Base-by-base conservation (phyloP, 2,329 filamentous ascomycete species). In the Ceratocystis huliohia region DNA sequence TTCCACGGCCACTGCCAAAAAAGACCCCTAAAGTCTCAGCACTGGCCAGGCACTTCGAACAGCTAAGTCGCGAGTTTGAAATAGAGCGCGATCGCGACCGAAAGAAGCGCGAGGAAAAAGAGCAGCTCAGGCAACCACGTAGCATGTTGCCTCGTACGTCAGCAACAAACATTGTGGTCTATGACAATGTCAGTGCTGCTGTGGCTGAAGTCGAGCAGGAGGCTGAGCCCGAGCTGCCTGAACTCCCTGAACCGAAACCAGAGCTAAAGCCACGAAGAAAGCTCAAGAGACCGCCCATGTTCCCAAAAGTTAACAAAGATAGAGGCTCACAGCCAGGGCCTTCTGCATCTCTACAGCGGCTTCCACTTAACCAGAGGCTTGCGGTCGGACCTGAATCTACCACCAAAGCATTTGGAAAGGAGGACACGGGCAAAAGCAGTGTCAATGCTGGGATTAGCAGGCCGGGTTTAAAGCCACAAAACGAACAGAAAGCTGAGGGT, bases 11-110 rank as follows among this genome's bases (percentile, higher is more conserved):
- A 30, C 84, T 96, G 33, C 85, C 88, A 63, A 89, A 86, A 73
- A 86, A 82, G 70, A 82, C 87, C 64, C 84, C 89, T 2, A 89
- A 88, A 71, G 94, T 99, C 1, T 95, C 91, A 7, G 91, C 87
- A n/a, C 80, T 99, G 63, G 91, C 94, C 20, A 90, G 90, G 71
- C 94, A 97, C 74, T 97, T 99, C 73, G 95, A 99, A 75, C 92
- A 97, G 74, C 81, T 99, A 66, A 96, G 91, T 71, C 87, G 92
- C 28, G 95, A 99, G 73, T 99, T 99, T 70, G 91, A 96, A 73
- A 96, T 93, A 72, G 93, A 99, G 76, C 84, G 94, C 57, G 84
- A 95, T 70, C 87, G 89, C 62, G 93, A 97, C 74, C 85, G 89
- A 70, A 88, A 87, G 71, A 88, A 91, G 74, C 81, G 90, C 68